Evolutionary conservation across 164 flowering plant genomes (phyloP).

Genomic region (Liquidambar formosana): DNA sequence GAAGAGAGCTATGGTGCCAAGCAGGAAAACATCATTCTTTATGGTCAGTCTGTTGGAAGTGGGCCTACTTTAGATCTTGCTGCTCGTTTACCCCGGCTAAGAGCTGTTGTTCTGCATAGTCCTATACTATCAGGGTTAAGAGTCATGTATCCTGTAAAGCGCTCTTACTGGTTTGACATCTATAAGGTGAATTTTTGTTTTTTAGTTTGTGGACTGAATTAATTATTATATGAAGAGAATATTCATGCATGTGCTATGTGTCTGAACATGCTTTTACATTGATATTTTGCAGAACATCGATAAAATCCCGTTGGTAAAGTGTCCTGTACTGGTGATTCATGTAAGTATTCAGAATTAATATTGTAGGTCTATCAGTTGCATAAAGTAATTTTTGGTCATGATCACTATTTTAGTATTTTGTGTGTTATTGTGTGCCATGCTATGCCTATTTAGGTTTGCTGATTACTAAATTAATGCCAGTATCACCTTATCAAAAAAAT

Average conservation of each 20-base stretch:
- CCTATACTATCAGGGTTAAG: constrained; percentile 67
- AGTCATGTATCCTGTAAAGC: constrained; percentile 77
- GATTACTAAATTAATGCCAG: too few species aligned
- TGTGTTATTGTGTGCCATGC: too few species aligned
- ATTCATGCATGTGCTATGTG: background rate
- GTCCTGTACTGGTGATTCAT: constrained; percentile 68
- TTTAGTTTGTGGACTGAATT: background rate
- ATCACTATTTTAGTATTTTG: background rate
- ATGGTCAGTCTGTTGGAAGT: constrained; percentile 81
- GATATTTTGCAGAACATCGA: constrained; percentile 58
- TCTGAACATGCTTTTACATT: constrained; percentile 11
- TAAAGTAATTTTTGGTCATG: background rate
- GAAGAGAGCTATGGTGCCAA: constrained; percentile 62
- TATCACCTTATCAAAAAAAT: too few species aligned
- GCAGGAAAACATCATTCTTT: constrained; percentile 66
- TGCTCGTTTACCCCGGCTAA: constrained; percentile 56
- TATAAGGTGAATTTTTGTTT: constrained; percentile 49
- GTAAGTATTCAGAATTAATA: constrained; percentile 37
- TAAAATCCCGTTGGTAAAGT: constrained; percentile 56
- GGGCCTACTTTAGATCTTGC: constrained; percentile 76
- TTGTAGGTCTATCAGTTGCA: background rate
- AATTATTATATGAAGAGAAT: background rate
- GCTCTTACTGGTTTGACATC: constrained; percentile 76
- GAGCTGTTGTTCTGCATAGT: constrained; percentile 67
- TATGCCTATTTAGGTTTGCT: too few species aligned